Percentiles rank a stretch among this genome's conserved stretches.
phyloP scores from a whole-genome alignment of 768 basidiomycete genomes.

The Pleurotus platypus region DNA sequence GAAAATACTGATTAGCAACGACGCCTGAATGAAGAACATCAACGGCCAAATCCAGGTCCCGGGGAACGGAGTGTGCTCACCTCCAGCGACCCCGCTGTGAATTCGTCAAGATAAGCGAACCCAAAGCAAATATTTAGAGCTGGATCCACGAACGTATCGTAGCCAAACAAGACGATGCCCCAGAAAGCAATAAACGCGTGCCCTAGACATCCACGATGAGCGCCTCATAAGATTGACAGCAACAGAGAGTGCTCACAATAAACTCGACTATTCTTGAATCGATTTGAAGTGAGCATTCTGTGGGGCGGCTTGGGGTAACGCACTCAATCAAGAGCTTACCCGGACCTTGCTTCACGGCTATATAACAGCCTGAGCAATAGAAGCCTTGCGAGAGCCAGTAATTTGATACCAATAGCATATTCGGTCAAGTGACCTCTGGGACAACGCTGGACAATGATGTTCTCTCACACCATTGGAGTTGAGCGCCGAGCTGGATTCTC shows the following conservation, averaged over 20 bases:
- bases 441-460: too few species aligned
- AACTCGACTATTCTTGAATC: conserved; percentile 58
- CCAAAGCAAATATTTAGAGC: background rate
- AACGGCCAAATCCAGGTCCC: background rate
- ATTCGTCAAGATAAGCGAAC: background rate
- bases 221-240: background rate
- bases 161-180: conserved; percentile 24
- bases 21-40: conserved; percentile 32
- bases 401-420: too few species aligned
- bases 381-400: too few species aligned
- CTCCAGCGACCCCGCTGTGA: conserved; percentile 27
- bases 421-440: too few species aligned
- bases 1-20: conserved; percentile 59
- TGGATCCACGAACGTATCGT: conserved; percentile 4
- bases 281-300: background rate
- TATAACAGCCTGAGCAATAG: too few species aligned
- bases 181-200: conserved; percentile 51
- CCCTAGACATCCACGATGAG: conserved; percentile 25
- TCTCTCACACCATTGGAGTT: too few species aligned
- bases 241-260: conserved; percentile 44
- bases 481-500: too few species aligned
- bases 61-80: conserved; percentile 26
- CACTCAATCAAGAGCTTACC: too few species aligned
- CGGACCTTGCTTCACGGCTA: too few species aligned
- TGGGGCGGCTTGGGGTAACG: too few species aligned